Base-by-base conservation (phyloP, 345 rosid genomes). In the Lepidium aucheri region DNA sequence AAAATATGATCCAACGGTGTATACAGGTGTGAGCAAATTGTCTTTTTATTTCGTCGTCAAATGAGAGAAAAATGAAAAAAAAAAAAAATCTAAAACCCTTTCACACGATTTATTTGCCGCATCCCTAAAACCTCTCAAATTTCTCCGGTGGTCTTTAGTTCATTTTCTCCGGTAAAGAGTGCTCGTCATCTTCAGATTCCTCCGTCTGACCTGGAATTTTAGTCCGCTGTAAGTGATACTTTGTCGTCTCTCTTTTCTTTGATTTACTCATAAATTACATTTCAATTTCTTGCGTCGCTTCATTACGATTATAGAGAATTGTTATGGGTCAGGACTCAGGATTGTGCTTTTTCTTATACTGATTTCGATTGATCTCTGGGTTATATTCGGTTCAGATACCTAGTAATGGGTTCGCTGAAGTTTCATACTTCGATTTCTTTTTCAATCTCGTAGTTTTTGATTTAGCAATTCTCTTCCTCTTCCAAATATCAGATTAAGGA, bases 51-150 rank as follows among this genome's bases (percentile, higher is more conserved):
- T 3, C 9, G 12, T 63, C 56, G 15, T 36, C 18, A 22, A 34
- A 66, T 42, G 4, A 16, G 2, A 14, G 6, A 2, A 20, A 26
- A 9, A 35, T 5, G 53, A 3, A 16, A 32, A 4, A 14, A 9
- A 6, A 5, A 38, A 38, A 38, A 3, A 18, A 51, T 44, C 54
- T 53, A 35, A 73, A 67, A 67, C 63, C 77, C 72, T 17, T 51
- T 59, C 56, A 10, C 62, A 43, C 72, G 68, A 72, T 72, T 52
- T 36, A 66, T 52, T 43, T 44, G 77, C 68, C 63, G 72, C 68
- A 73, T 66, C 56, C 73, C 68, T 66, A 67, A 74, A 74, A 60
- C 73, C 77, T 73, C 55, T 16, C 44, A 5, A 15, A 39, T 13
- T 26, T 66, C 40, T 44, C 72, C 67, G 72, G 67, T 57, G 59